Evolutionary conservation across 345 rosid species (phyloP).

Genomic region (Arabis hirsuta): DNA sequence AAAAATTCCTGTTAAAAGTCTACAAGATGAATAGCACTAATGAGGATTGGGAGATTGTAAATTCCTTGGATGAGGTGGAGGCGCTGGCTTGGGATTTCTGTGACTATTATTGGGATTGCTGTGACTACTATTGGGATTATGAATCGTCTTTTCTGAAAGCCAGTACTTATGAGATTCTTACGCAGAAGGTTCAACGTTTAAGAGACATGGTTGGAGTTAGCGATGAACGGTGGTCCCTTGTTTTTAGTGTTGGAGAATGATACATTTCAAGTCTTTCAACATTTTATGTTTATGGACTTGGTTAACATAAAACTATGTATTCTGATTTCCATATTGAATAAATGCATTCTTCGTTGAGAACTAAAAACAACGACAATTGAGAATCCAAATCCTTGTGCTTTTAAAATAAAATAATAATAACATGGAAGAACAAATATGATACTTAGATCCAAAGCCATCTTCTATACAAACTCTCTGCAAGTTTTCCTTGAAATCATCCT

Average conservation of each 20-base stretch:
- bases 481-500: constrained; percentile 25
- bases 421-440: constrained; percentile 38
- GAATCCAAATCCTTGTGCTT: constrained; percentile 38
- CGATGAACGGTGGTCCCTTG: too few species aligned
- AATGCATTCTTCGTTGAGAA: constrained; percentile 36
- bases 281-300: too few species aligned
- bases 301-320: neutral
- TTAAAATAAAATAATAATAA: constrained; percentile 15
- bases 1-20: neutral
- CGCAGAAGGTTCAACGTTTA: neutral
- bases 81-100: neutral
- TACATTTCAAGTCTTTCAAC: too few species aligned
- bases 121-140: neutral
- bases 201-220: too few species aligned
- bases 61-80: neutral
- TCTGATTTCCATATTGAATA: constrained; percentile 29
- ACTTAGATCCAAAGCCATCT: constrained; percentile 37
- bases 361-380: constrained; percentile 31
- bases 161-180: neutral
- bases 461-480: constrained; percentile 42
- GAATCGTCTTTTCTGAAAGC: neutral
- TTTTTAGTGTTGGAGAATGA: too few species aligned
- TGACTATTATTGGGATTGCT: too few species aligned
- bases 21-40: neutral
- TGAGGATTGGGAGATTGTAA: neutral